Conservation (phyloP, 2,329 filamentous ascomycete genomes). For the Fusarium humuli region DNA sequence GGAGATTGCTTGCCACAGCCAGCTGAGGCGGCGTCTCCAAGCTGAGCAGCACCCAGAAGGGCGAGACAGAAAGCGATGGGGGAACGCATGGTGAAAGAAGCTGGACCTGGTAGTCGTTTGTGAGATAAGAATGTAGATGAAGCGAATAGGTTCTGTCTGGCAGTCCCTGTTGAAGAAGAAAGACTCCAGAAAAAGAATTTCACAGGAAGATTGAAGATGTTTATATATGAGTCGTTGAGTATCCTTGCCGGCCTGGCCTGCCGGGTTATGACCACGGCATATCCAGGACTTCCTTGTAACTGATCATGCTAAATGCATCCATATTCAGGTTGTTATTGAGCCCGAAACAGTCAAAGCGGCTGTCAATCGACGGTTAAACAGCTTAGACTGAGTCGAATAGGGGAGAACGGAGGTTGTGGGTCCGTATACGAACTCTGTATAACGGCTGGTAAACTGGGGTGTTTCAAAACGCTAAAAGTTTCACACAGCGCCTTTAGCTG, state of each 20-base stretch:
- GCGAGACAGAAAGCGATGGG: slow-evolving; percentile 21
- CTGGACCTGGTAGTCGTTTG: background rate
- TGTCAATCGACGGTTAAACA: slow-evolving; percentile 1
- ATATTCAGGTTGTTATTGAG: background rate
- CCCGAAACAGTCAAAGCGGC: slow-evolving; percentile 8
- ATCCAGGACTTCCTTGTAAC: background rate
- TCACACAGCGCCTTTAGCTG: slow-evolving; percentile 1
- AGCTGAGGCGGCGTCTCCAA: slow-evolving; percentile 45
- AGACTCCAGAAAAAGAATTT: background rate
- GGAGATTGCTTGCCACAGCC: slow-evolving; percentile 52
- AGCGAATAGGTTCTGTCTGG: slow-evolving; percentile 21
- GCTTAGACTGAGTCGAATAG: slow-evolving; percentile 7
- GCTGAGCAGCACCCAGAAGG: slow-evolving; percentile 22
- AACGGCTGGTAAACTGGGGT: slow-evolving; percentile 1
- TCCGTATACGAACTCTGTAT: slow-evolving; percentile 14
- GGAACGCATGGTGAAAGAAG: slow-evolving; percentile 9
- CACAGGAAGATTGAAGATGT: background rate
- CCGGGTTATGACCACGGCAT: background rate
- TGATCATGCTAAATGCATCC: background rate
- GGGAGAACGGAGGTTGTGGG: slow-evolving; percentile 17
- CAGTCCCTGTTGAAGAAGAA: slow-evolving; percentile 21
- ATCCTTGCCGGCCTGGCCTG: background rate
- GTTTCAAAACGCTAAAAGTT: slow-evolving; percentile 28
- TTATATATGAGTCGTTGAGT: background rate
- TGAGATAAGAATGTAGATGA: background rate